phyloP scores from a whole-genome alignment of 192 early-diverging fungal genomes.

The Phycomyces nitens region DNA sequence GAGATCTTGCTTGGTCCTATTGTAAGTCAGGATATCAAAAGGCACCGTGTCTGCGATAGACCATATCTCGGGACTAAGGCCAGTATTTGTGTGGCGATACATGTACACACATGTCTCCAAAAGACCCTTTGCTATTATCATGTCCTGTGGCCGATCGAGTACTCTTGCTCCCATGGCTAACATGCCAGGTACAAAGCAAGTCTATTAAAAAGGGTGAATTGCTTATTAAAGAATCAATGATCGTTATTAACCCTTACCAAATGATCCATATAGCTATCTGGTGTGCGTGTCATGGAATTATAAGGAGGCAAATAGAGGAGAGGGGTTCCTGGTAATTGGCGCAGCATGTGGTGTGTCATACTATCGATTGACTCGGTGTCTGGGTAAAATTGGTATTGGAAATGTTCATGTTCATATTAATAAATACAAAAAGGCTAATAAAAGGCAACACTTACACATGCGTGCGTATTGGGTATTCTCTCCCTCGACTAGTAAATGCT shows the following conservation, averaged over 20 bases:
- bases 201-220: slow-evolving; percentile 23
- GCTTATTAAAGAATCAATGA: neutral
- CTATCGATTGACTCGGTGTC: slow-evolving; percentile 32
- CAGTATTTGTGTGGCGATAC: slow-evolving; percentile 43
- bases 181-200: slow-evolving; percentile 56
- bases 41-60: neutral
- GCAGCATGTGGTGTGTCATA: slow-evolving; percentile 30
- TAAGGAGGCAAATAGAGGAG: slow-evolving; percentile 22
- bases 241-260: slow-evolving; percentile 31
- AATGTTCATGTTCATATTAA: neutral
- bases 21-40: slow-evolving; percentile 6
- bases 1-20: slow-evolving; percentile 8
- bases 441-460: slow-evolving; percentile 34
- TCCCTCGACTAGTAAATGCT: slow-evolving; percentile 46
- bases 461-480: slow-evolving; percentile 26
- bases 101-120: slow-evolving; percentile 43
- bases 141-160: slow-evolving; percentile 42
- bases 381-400: neutral
- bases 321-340: slow-evolving; percentile 13
- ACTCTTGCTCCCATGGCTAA: slow-evolving; percentile 49
- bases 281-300: slow-evolving; percentile 8
- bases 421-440: neutral
- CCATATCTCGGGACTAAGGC: slow-evolving; percentile 45
- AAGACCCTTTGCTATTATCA: slow-evolving; percentile 44
- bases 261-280: slow-evolving; percentile 25